Evolutionary conservation across 225 moss, liverwort and hornwort species (phyloP).

Genomic region (Physcomitrium patens): DNA sequence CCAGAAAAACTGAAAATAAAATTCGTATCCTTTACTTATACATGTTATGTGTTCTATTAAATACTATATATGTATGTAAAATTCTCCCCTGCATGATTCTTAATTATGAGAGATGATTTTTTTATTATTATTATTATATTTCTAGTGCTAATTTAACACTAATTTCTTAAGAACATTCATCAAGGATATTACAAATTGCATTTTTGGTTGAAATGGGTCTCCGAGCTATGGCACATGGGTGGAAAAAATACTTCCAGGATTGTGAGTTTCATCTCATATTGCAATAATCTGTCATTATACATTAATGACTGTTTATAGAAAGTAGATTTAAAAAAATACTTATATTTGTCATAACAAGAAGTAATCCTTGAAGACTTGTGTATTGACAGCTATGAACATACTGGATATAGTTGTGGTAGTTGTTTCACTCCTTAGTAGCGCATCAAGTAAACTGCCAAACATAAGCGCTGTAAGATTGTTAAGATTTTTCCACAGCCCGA

Average conservation of each 20-base stretch:
- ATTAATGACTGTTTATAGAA: neutral
- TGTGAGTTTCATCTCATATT: constrained; percentile 38
- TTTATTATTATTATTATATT: no score
- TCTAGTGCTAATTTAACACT: no score
- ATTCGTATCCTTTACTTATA: constrained; percentile 66
- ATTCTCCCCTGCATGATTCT: no score
- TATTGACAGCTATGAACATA: constrained; percentile 68
- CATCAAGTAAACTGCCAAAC: constrained; percentile 58
- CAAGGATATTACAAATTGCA: constrained; percentile 52
- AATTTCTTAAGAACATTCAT: constrained; percentile 49
- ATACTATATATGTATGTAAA: no score
- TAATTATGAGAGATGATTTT: no score
- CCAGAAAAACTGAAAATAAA: constrained; percentile 1
- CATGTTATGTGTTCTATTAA: no score
- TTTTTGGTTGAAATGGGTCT: constrained; percentile 71
- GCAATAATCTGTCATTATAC: neutral
- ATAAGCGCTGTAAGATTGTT: constrained; percentile 75
- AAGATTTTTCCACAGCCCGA: constrained; percentile 73
- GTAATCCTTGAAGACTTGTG: no score
- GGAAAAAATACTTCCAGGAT: constrained; percentile 48
- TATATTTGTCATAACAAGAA: neutral
- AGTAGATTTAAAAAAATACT: neutral
- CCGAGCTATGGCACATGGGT: constrained; percentile 60
- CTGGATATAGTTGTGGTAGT: constrained; percentile 63
- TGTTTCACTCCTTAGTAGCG: constrained; percentile 54